Evolutionary conservation across 495 filamentous ascomycete genomes (phyloP).

Genomic region (Copromyces sp.): DNA sequence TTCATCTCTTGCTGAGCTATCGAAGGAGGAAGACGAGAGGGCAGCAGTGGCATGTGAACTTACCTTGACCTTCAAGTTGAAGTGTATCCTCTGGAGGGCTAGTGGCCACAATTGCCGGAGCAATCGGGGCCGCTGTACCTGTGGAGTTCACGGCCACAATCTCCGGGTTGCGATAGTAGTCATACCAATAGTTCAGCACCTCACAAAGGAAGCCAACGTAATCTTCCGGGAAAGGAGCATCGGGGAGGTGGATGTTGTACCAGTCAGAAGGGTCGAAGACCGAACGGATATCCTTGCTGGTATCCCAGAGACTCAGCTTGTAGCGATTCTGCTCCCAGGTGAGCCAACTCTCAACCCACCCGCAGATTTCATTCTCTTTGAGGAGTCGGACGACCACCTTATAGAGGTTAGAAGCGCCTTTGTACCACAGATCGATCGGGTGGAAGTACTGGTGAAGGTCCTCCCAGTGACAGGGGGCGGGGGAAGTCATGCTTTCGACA

Average conservation of each 20-base stretch:
- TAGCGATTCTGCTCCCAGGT: constrained; percentile 3
- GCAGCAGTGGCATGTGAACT: background rate
- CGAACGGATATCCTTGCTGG: constrained; percentile 12
- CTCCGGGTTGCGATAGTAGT: background rate
- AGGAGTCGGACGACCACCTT: constrained; percentile 21
- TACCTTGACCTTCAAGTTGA: background rate
- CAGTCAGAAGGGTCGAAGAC: constrained; percentile 9
- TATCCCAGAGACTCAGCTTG: constrained; percentile 17
- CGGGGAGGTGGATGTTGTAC: background rate
- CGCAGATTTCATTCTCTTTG: constrained; percentile 22
- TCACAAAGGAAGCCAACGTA: background rate
- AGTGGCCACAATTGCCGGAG: background rate
- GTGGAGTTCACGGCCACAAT: background rate
- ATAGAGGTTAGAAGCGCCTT: constrained; percentile 36
- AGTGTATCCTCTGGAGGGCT: background rate
- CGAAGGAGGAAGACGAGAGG: background rate
- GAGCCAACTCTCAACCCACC: constrained; percentile 17
- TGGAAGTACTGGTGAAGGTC: constrained; percentile 46
- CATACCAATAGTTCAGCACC: constrained; percentile 2
- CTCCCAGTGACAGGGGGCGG: constrained; percentile 10
- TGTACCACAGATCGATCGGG: constrained; percentile 34
- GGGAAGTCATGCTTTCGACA: constrained; percentile 18
- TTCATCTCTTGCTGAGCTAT: background rate
- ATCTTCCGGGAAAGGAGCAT: background rate
- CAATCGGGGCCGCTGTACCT: background rate